Evolutionary conservation across 257 asterid genomes (phyloP), one percentile per base, ranked within the genome.

Genomic region (Coffea eugenioides): DNA sequence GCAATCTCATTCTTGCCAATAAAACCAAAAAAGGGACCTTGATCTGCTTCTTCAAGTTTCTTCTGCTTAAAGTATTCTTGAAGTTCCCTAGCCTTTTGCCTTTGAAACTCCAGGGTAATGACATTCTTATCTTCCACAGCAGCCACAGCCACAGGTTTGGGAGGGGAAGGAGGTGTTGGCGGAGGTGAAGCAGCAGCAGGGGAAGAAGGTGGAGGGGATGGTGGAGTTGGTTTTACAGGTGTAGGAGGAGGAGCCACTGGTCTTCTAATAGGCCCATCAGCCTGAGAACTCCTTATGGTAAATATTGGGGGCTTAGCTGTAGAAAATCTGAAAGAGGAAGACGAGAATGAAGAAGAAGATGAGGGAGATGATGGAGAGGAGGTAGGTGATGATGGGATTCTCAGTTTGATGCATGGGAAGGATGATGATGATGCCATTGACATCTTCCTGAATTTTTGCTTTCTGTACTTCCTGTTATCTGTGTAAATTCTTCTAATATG

Each of bases 21-120:
- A 82, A 96, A 96, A 27, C 99, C 99, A 84, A 96, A 94, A 85
- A 94, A 90, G 69, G 99, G 99, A 43, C 97, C 97, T 83, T 92
- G 96, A 90, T 88, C 68, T 82, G 92, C 97, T 62, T 85, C 92
- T 80, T 90, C 97, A 64, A 94, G 90, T 84, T 94, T 96, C 93
- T 92, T 96, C 96, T 90, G 85, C 92, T 87, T 96, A 87, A 96
- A 96, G 76, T 96, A 94, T 27, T 90, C 97, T 83, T 90, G 98
- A 74, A 96, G 90, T 87, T 91, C 99, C 88, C 90, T 96, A 3
- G 99, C 99, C 87, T 90, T 96, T 87, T 89, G 93, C 88, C 99
- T 96, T 90, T 96, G 99, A 56, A 96, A 92, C 85, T 94, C 98
- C 89, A 92, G 15, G 25, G 97, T 96, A 56, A 91, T 79, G 84